Evolutionary conservation across 306 rosid genomes (phyloP).

Genomic region (Styphnolobium japonicum): DNA sequence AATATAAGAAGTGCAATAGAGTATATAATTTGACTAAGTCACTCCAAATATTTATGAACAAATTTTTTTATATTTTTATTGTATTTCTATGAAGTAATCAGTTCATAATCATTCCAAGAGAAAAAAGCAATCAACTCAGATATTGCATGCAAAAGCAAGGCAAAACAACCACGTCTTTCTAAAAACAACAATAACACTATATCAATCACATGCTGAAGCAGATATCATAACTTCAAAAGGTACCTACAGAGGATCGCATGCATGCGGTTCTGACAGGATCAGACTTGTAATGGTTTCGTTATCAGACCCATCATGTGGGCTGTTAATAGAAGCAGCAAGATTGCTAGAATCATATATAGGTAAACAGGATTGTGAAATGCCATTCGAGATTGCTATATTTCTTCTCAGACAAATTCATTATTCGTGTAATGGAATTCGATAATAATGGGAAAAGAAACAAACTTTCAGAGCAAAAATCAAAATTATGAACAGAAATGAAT

Average conservation of each 20-base stretch:
- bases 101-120: not conserved
- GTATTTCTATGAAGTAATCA: not conserved
- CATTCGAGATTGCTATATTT: not conserved
- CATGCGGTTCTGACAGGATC: slow-evolving; percentile 22
- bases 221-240: not conserved
- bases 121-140: slow-evolving; percentile 1
- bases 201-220: not conserved
- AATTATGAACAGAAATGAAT: too few relatives aligned
- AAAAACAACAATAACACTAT: not conserved
- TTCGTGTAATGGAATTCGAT: not conserved
- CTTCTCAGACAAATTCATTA: not conserved
- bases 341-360: slow-evolving; percentile 7
- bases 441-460: not conserved
- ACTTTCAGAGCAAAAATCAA: not conserved
- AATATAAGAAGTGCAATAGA: slow-evolving; percentile 5
- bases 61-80: not conserved
- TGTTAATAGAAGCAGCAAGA: not conserved
- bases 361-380: slow-evolving; percentile 7
- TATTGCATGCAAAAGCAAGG: slow-evolving; percentile 12
- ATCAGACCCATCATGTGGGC: slow-evolving; percentile 9
- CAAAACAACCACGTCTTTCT: not conserved
- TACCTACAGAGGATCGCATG: slow-evolving; percentile 38
- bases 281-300: slow-evolving; percentile 21
- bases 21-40: slow-evolving; percentile 1
- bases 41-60: not conserved